A percentile compares a stretch with the other conserved stretches of the same genome.
Conservation (phyloP, 352 stramenopile genomes). For the Phytophthora uliginosa region DNA sequence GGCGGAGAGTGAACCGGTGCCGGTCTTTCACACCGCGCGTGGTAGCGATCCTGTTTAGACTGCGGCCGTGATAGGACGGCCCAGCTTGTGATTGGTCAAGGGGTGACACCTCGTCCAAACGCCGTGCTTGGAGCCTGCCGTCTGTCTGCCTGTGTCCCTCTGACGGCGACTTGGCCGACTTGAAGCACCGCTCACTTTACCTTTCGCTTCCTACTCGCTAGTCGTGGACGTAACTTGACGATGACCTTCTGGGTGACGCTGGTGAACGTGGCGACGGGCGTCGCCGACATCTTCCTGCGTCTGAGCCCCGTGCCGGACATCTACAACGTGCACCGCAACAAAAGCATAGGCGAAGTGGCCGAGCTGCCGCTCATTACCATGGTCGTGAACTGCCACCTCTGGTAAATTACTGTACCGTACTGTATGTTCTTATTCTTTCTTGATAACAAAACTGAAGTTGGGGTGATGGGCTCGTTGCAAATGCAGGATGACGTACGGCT, state of each 20-base stretch:
- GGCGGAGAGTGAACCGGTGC: conserved; percentile 4
- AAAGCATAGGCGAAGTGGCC: conserved; percentile 36
- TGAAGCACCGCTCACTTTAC: conserved; percentile 18
- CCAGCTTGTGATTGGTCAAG: neutral
- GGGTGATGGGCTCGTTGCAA: neutral
- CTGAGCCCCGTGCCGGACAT: conserved; percentile 39
- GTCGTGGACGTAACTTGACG: neutral
- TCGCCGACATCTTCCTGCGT: conserved; percentile 30
- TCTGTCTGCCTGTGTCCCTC: conserved; percentile 1
- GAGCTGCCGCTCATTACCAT: conserved; percentile 33
- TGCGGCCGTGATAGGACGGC: conserved; percentile 15
- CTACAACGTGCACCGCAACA: conserved; percentile 36
- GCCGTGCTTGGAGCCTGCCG: conserved; percentile 12
- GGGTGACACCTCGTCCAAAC: conserved; percentile 16
- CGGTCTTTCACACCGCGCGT: conserved; percentile 13
- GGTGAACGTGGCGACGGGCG: conserved; percentile 28
- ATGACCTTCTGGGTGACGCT: conserved; percentile 32
- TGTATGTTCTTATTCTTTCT: neutral
- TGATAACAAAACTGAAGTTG: conserved; percentile 23
- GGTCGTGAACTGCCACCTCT: conserved; percentile 40
- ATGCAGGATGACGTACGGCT: conserved; percentile 37
- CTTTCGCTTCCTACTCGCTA: conserved; percentile 12
- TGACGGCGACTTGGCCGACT: conserved; percentile 7
- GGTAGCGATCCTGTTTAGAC: conserved; percentile 23
- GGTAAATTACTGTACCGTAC: conserved; percentile 14